phyloP scores from a whole-genome alignment of 202 grass and related monocot genomes.

The Zoysia matrella region DNA sequence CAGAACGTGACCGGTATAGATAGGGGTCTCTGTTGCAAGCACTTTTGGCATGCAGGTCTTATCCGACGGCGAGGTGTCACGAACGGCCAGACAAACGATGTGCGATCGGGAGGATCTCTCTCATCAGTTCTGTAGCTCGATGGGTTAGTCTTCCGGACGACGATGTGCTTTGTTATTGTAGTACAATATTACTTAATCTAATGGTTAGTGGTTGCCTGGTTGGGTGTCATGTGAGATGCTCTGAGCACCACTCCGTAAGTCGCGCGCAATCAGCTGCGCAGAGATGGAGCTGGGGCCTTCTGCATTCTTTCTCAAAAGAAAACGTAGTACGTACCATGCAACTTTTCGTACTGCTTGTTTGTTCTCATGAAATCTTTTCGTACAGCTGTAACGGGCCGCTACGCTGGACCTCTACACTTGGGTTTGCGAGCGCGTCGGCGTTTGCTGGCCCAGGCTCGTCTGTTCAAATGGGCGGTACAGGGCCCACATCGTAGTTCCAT shows the following conservation, averaged over 20 bases:
- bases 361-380: too few relatives aligned
- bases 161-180: not conserved
- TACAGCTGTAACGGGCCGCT: too few relatives aligned
- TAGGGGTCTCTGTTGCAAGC: not conserved
- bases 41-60: not conserved
- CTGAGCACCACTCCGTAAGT: too few relatives aligned
- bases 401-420: too few relatives aligned
- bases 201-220: not conserved
- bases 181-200: not conserved
- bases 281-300: too few relatives aligned
- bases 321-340: too few relatives aligned
- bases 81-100: not conserved
- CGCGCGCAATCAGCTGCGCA: too few relatives aligned
- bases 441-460: not conserved
- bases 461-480: not conserved
- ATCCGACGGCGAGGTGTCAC: not conserved
- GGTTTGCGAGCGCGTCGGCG: not conserved
- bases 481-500: not conserved
- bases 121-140: not conserved
- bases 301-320: too few relatives aligned
- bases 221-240: not conserved
- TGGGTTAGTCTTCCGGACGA: not conserved
- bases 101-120: not conserved
- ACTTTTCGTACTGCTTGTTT: too few relatives aligned
- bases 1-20: too few relatives aligned